A percentile compares a stretch with the other conserved stretches of the same genome.
Conservation (phyloP, 345 rosid species). For the Cardamine occulta region DNA sequence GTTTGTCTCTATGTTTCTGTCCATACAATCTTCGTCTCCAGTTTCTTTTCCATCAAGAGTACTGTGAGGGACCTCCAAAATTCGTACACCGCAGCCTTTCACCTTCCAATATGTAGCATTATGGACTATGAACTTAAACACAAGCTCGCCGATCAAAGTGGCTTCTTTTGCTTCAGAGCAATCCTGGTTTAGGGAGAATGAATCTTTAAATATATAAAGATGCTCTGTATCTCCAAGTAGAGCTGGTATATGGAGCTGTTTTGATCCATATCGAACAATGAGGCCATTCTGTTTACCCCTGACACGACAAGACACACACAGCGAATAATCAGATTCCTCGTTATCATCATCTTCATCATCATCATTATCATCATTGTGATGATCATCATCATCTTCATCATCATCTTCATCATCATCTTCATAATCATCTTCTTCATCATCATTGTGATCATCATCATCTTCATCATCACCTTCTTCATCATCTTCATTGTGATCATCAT, state of each 20-base stretch:
- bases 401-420: too few relatives aligned
- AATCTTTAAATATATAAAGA: constrained; percentile 9
- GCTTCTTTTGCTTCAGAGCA: neutral
- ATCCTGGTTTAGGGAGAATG: neutral
- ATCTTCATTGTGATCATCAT: too few relatives aligned
- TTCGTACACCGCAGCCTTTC: constrained; percentile 2
- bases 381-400: too few relatives aligned
- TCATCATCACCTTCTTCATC: too few relatives aligned
- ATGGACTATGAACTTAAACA: constrained; percentile 8
- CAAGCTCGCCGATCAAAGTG: constrained; percentile 2
- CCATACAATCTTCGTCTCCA: neutral
- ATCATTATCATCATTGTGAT: too few relatives aligned
- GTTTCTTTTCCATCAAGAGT: neutral
- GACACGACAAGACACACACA: neutral
- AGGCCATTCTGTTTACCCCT: neutral
- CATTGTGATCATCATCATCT: too few relatives aligned
- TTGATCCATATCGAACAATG: neutral
- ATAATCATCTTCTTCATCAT: too few relatives aligned
- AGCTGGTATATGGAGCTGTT: neutral
- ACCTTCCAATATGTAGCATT: too few relatives aligned
- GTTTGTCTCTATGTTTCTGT: neutral
- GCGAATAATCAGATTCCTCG: too few relatives aligned
- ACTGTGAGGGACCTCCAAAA: neutral
- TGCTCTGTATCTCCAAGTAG: neutral
- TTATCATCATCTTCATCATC: neutral